Evolutionary conservation across 345 rosid species (phyloP), one percentile per base, ranked within the genome.

Genomic region (Aegle marmelos): DNA sequence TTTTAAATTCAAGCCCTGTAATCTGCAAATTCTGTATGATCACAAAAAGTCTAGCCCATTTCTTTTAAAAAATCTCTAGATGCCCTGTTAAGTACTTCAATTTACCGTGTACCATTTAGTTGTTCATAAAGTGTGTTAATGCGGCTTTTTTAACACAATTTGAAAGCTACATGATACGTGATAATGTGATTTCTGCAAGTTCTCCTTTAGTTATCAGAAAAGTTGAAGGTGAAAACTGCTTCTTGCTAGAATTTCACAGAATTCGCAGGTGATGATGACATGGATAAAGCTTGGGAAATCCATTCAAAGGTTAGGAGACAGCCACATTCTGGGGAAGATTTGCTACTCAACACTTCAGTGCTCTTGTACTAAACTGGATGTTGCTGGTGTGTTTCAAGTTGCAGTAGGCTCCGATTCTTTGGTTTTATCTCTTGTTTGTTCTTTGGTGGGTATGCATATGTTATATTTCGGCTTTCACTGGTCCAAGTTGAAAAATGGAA

Each of bases 1-100:
- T 28, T 41, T 48, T 2, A 9, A 24, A 30, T n/a, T n/a, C 30
- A 27, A 45, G 53, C 34, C 70, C 9, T 74, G 68, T 82, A 69
- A 22, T 62, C 75, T 60, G 53, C 68, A 70, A 68, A 78, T 19
- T 56, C 73, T 74, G 81, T 82, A 41, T 69, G 62, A 69, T 69
- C 68, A 63, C 22, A 41, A 68, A 69, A 63, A 4, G 9, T 50
- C 56, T 6, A 36, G 30, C n/a, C 2, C 8, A 45, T 2, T 64
- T 57, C 16, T 45, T 54, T n/a, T 14, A 36, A 5, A 5, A 24
- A 61, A 9, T 60, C 37, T 30, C 53, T 41, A 1, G 24, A 25
- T 16, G 34, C 63, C 30, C 28, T 11, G 22, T 36, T 27, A 39
- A 9, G 57, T 61, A 37, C 10, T 41, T 9, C 21, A 58, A 13